Conservation (phyloP, 345 rosid species). For the Sisymbrium irio region DNA sequence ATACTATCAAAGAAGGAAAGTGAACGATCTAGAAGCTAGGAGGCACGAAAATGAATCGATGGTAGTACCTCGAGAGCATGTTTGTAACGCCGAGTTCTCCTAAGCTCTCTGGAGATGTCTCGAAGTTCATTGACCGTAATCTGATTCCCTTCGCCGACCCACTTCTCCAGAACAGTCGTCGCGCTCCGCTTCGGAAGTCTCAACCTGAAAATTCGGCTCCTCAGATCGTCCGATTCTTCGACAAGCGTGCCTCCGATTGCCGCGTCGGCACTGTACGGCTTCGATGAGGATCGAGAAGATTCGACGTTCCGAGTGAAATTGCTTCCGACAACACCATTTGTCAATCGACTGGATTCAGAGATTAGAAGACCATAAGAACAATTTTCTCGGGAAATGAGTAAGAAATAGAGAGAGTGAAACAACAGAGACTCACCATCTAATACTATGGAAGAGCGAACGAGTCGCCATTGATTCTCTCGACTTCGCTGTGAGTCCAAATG, state of each 20-base stretch:
- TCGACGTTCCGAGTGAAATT: conserved; percentile 17
- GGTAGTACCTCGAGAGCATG: conserved; percentile 87
- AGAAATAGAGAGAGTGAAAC: not conserved
- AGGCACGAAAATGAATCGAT: not conserved
- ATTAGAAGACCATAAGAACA: not conserved
- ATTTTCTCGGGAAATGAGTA: not conserved
- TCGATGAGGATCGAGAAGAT: conserved; percentile 12
- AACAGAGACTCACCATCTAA: conserved; percentile 20
- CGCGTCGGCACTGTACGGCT: conserved; percentile 20
- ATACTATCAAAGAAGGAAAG: no score
- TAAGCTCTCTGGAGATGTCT: conserved; percentile 68
- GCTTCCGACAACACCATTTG: conserved; percentile 21
- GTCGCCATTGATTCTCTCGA: conserved; percentile 27
- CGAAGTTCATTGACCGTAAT: conserved; percentile 61
- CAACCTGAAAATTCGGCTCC: conserved; percentile 67
- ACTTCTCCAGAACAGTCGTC: conserved; percentile 63
- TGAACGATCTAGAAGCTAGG: no score
- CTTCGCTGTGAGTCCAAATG: not conserved
- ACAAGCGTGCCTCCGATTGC: conserved; percentile 28
- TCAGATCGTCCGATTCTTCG: conserved; percentile 51
- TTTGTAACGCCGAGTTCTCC: conserved; percentile 73
- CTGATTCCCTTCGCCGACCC: conserved; percentile 76
- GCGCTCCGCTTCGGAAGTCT: conserved; percentile 85
- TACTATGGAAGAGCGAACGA: conserved; percentile 34
- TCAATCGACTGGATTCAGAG: conserved; percentile 18